A percentile compares a stretch with the other conserved stretches of the same genome.
These are phyloP conservation scores for Umbellularia californica DNA, from an alignment of 164 flowering plant genomes.

Conservation along the genomic window DNA sequence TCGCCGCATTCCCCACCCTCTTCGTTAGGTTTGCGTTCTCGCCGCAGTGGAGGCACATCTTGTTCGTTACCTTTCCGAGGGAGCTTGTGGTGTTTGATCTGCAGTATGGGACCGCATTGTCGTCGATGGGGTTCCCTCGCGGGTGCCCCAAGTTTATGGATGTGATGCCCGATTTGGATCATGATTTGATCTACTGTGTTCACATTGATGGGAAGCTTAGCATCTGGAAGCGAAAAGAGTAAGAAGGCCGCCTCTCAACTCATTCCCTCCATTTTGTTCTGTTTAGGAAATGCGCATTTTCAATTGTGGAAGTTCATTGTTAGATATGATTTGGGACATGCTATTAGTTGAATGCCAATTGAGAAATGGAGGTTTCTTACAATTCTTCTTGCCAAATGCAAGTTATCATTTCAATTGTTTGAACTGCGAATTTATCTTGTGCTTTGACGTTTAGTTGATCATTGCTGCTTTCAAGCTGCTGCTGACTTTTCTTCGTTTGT, in stretches of 20 bases:
- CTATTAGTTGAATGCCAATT: too few relatives aligned
- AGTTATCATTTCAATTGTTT: too few relatives aligned
- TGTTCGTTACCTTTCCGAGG: conserved; percentile 75
- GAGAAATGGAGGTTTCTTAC: too few relatives aligned
- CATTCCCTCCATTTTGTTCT: too few relatives aligned
- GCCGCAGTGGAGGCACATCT: conserved; percentile 70
- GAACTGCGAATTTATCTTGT: neutral
- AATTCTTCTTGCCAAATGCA: too few relatives aligned
- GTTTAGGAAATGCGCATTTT: too few relatives aligned
- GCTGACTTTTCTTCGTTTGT: neutral
- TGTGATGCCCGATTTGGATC: conserved; percentile 72
- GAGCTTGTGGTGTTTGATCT: conserved; percentile 90
- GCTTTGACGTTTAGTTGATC: neutral
- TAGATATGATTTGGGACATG: too few relatives aligned
- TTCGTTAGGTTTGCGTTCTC: conserved; percentile 65
- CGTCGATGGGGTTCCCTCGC: conserved; percentile 54
- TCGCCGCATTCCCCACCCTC: conserved; percentile 60
- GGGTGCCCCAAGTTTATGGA: conserved; percentile 80
- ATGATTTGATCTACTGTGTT: conserved; percentile 73
- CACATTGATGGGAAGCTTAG: conserved; percentile 94
- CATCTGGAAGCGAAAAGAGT: conserved; percentile 90
- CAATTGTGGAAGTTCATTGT: too few relatives aligned
- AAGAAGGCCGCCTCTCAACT: conserved; percentile 23
- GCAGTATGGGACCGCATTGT: conserved; percentile 65
- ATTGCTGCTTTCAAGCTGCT: neutral